Evolutionary conservation across 495 filamentous ascomycete genomes (phyloP), one percentile per base, ranked within the genome.

Genomic region (Hyaloscypha hepaticicola): DNA sequence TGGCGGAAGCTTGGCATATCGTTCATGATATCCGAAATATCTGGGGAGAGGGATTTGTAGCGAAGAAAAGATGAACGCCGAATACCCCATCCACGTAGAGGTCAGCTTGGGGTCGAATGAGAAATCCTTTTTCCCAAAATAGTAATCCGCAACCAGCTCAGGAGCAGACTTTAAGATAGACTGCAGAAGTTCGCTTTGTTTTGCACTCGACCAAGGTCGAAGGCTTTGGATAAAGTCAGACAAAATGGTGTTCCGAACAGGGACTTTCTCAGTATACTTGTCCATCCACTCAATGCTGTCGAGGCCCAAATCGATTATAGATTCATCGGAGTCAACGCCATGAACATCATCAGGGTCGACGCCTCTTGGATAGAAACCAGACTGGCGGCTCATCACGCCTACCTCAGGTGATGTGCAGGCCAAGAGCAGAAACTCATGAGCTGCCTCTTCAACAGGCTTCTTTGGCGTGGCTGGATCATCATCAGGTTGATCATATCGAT

Each of bases 31-130:
- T 19, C 90, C 90, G 72, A 91, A 90, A 68, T 82, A 84, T 8
- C 77, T 68, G 16, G 92, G 92, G 51, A 96, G 78, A 14, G 89
- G 87, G 25, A 96, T 73, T 60, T 88, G 82, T 7, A 97, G 83
- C 0, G 83, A 81, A 25, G 88, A 89, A 73, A 95, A 93, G 5
- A 99, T 76, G 60, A 98, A 90, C 0, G 91, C 83, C 3, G 90
- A 92, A 72, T 93, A 97, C 22, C 93, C 93, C 68, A 98, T 88
- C 95, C 95, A 99, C 4, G 93, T 94, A 0, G 91, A 82, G 1
- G 92, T 92, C 11, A 93, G 80, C 70, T 97, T 98, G 0, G 95
- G 93, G 27, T 97, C 96, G 56, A 96, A 90, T 4, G 86, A 82
- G 74, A 98, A 96, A 69, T 86, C 83, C 49, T 86, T 87, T 73